These are phyloP conservation scores for Debaryomyces nepalensis DNA, from an alignment of 1,139 yeast species.

Conservation along the genomic window DNA sequence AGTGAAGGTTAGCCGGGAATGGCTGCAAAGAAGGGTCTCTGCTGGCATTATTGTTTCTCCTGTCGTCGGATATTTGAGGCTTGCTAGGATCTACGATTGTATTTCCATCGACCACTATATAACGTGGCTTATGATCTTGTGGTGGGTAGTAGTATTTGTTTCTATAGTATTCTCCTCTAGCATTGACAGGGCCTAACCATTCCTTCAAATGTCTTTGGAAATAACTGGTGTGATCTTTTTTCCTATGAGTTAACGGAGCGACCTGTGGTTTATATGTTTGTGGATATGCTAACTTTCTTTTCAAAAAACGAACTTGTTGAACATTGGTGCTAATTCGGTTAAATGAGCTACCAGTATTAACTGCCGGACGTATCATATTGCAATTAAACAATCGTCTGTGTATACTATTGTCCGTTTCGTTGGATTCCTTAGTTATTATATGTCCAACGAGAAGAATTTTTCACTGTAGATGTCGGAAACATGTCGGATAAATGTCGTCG, in stretches of 20 bases:
- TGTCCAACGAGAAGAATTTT: slow-evolving; percentile 10
- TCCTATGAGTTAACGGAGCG: slow-evolving; percentile 30
- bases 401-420: neutral
- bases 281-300: slow-evolving; percentile 37
- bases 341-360: slow-evolving; percentile 3
- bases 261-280: slow-evolving; percentile 29
- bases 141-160: slow-evolving; percentile 81
- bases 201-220: slow-evolving; percentile 46
- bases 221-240: slow-evolving; percentile 37
- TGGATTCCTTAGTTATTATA: neutral
- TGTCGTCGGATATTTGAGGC: slow-evolving; percentile 16
- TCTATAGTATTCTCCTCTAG: slow-evolving; percentile 78
- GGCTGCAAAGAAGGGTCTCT: slow-evolving; percentile 60
- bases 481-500: slow-evolving; percentile 11
- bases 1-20: slow-evolving; percentile 74
- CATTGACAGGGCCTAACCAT: slow-evolving; percentile 82
- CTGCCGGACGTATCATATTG: slow-evolving; percentile 10
- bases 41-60: slow-evolving; percentile 23
- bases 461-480: slow-evolving; percentile 8
- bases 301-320: slow-evolving; percentile 28
- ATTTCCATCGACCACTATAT: slow-evolving; percentile 64
- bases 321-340: slow-evolving; percentile 11
- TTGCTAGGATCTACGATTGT: slow-evolving; percentile 30
- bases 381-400: neutral
- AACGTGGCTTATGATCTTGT: slow-evolving; percentile 73